Evolutionary conservation across 495 filamentous ascomycete genomes (phyloP), one percentile per base, ranked within the genome.

Genomic region (Aspergillus carlsbadensis): DNA sequence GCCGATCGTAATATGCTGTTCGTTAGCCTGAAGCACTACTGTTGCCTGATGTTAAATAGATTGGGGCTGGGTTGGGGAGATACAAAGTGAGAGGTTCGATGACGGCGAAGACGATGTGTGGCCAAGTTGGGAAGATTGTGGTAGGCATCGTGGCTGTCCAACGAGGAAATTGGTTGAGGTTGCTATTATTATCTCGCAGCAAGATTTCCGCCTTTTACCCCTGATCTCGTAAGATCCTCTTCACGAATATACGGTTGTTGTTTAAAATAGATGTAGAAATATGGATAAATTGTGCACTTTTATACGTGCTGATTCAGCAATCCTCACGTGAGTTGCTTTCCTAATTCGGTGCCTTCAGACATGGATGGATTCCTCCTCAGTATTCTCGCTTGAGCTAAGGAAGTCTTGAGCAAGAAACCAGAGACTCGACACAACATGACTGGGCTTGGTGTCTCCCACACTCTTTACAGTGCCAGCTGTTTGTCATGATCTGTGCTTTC

Each of bases 21-120:
- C 35, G 50, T 20, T 14, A 15, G 21, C 10, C 26, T 29, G 26
- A 29, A 29, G 26, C 26, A 29, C 51, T 20, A 59, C 37, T 34
- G 37, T 58, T 22, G 11, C 14, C 21, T 40, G 6, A 10, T 39
- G 2, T 43, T 43, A 14, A 42, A n/a, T 36, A 47, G 35, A 24
- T 50, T 48, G 47, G 54, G 62, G 44, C 39, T 33, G 22, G 22
- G 14, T n/a, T n/a, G n/a, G n/a, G n/a, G n/a, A n/a, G n/a, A n/a
- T 81, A 87, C 84, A 87, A 75, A 15, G 84, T 84, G 41, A 90
- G 66, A 5, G 88, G 88, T 68, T 91, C 88, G 35, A 89, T 57
- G 54, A 90, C 58, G 24, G 63, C 73, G 35, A 78, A 82, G 21
- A 77, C 58, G 46, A 77, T 48, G 47, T 72, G 66, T 13, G 75